Evolutionary conservation across 2,329 filamentous ascomycete genomes (phyloP).

Genomic region (Aspergillus sp.): DNA sequence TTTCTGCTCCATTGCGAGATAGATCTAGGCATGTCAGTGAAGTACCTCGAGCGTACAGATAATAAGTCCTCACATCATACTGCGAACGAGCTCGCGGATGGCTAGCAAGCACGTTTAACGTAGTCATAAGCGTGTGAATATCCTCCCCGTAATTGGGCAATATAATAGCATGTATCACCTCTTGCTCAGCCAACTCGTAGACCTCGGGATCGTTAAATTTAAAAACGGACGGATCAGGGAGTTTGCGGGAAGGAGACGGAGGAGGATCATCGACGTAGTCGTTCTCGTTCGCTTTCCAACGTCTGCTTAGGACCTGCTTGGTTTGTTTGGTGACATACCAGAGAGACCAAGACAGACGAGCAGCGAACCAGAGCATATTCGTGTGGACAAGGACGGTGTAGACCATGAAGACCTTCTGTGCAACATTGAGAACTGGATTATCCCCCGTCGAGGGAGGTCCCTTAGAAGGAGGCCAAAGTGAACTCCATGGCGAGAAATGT

Average conservation of each 20-base stretch:
- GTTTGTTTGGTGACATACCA: slow-evolving; percentile 32
- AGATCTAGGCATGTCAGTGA: slow-evolving; percentile 47
- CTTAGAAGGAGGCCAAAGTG: slow-evolving; percentile 6
- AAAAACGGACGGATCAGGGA: slow-evolving; percentile 3
- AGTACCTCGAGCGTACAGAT: too few relatives aligned
- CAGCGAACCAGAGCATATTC: slow-evolving; percentile 54
- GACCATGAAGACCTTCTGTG: slow-evolving; percentile 48
- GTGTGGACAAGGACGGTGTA: slow-evolving; percentile 61
- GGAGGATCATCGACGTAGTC: slow-evolving; percentile 8
- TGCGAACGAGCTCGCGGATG: slow-evolving; percentile 57
- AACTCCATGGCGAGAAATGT: slow-evolving; percentile 11
- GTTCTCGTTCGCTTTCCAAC: background rate
- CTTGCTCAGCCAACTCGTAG: slow-evolving; percentile 42
- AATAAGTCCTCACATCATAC: slow-evolving; percentile 54
- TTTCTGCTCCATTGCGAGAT: slow-evolving; percentile 65
- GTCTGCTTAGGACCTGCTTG: slow-evolving; percentile 13
- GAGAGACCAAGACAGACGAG: slow-evolving; percentile 43
- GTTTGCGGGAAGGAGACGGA: slow-evolving; percentile 6
- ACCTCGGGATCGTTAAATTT: slow-evolving; percentile 47
- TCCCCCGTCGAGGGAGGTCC: background rate
- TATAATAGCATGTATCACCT: slow-evolving; percentile 59
- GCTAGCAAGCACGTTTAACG: slow-evolving; percentile 60
- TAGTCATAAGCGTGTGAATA: slow-evolving; percentile 60
- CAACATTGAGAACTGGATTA: slow-evolving; percentile 10
- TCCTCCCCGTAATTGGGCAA: slow-evolving; percentile 72